Base-by-base conservation (phyloP, 768 basidiomycete species). In the Tulasnella sp. region DNA sequence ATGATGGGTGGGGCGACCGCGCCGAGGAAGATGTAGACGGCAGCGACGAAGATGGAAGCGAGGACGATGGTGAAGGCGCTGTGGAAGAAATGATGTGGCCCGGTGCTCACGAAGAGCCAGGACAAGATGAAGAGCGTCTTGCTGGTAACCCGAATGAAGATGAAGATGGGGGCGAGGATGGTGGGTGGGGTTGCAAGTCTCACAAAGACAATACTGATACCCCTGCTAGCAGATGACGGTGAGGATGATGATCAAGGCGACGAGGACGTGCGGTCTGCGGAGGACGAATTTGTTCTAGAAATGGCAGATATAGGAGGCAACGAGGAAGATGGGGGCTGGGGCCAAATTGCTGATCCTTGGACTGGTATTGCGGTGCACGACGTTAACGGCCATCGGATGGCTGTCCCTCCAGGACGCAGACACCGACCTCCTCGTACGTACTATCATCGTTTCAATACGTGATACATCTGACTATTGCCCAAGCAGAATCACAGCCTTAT, bases 31-130 rank as follows among this genome's bases (percentile, higher is more conserved):
- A 60, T 25, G 54, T 61, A 2, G 63, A 34, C 19, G 60, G 49
- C 27, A 58, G 63, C 42, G 49, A 55, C 7, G 43, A 43, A 11
- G 61, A 62, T 45, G 58, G 38, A 24, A 66, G 64, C n/a, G 66
- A 81, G n/a, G 88, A 80, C 2, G 85, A 64, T 30, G 68, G 82
- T 15, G 84, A 84, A 17, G 88, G 87, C 82, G 91, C 92, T 9
- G 68, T 68, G 17, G 73, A 69, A 8, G 75, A 76, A 64, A 80
- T 74, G 71, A 76, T 79, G 64, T 80, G 78, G 81, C 76, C 80
- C 75, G 80, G 70, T 0, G 72, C 69, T n/a, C 65, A 67, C 15
- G 71, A 67, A 17, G 64, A 65, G 10, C 57, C 66, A 22, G 65
- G 62, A 24, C 69, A 64, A 15, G 70, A 65, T 8, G 72, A 65